Evolutionary conservation across 257 asterid species (phyloP), one percentile per base, ranked within the genome.

Genomic region (Nicotiana benthamiana): DNA sequence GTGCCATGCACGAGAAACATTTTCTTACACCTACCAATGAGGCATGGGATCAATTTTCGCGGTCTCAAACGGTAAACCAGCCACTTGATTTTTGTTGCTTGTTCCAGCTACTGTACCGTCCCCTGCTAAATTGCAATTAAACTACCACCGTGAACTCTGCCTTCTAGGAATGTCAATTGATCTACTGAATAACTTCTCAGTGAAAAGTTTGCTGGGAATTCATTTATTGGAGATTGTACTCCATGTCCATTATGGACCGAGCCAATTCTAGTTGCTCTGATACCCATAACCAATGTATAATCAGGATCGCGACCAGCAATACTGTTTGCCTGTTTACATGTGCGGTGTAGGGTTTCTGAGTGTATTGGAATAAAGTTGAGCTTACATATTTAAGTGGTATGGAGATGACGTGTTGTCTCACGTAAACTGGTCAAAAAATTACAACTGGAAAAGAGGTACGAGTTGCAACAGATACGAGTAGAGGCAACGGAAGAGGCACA

Each of bases 131-230:
- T 82, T 20, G 90, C 91, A 93, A 89, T 90, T 72, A 92, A 79
- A 26, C 27, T 26, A 26, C 27, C 27, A 62, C 94, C 97, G 72
- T 90, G 97, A 64, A 90, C 95, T 84, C 95, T 83, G 61, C 93
- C 95, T 86, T 92, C 97, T 8, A 95, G 94, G 81, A 89, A 89
- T 54, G 90, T 82, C 30, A 86, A 79, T 70, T 30, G 79, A 75
- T 82, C 86, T 61, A 68, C 53, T 77, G 79, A 20, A 81, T 66
- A 52, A 75, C 75, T 79, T 64, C 83, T 81, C 20, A 51, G 79
- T 4, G n/a, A 2, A 10, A 75, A 63, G 65, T 17, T 74, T 60
- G 34, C 82, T 16, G 9, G 80, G 17, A 72, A 66, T 43, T 65
- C 51, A 80, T n/a, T 78, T 43, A 82, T 84, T 40, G 24, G n/a